Evolutionary conservation across 2,329 filamentous ascomycete genomes (phyloP), one percentile per base, ranked within the genome.

Genomic region (Aureobasidium namibiae): DNA sequence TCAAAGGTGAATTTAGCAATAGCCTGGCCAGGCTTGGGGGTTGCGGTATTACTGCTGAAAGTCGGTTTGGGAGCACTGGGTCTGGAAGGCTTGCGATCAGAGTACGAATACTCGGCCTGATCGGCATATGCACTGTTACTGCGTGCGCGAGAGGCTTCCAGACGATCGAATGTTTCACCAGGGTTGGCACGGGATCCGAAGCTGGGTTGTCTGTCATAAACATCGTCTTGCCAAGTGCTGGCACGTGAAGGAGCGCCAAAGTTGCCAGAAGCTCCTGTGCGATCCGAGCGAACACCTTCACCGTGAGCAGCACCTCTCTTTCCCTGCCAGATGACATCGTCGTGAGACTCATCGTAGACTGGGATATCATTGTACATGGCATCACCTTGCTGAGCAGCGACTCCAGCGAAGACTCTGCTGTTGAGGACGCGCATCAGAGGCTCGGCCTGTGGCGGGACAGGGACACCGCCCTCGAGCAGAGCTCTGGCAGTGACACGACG

Each of bases 1-100:
- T 97, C 92, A 70, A 99, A 99, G 2, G 89, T 96, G 74, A 89
- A 97, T 63, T 96, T 79, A 2, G 94, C 94, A 21, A 96, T 80
- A 0, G 91, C 94, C 74, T 97, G 90, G 65, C 96, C 91, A 65
- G 78, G 73, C 11, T 78, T 77, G 4, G 68, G 63, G n/a, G 67
- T 69, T 18, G 69, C 70, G n/a, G 29, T 33, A 3, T 29, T 36
- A 16, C 75, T 75, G 56, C 80, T 78, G 31, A 59, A 59, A 13
- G 18, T 31, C 60, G 72, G 70, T 63, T 77, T 80, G 0, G 92
- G 92, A 6, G 92, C 92, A 4, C 88, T 85, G 0, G 94, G 92
- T 67, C 91, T 81, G 29, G 83, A 85, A 0, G 92, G 92, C 21
- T 84, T 88, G 4, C 75, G 77, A 65, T 84, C 81, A 49, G 77